phyloP scores from a whole-genome alignment of 2,329 filamentous ascomycete genomes.

The Phaeosphaeriaceae sp. region DNA sequence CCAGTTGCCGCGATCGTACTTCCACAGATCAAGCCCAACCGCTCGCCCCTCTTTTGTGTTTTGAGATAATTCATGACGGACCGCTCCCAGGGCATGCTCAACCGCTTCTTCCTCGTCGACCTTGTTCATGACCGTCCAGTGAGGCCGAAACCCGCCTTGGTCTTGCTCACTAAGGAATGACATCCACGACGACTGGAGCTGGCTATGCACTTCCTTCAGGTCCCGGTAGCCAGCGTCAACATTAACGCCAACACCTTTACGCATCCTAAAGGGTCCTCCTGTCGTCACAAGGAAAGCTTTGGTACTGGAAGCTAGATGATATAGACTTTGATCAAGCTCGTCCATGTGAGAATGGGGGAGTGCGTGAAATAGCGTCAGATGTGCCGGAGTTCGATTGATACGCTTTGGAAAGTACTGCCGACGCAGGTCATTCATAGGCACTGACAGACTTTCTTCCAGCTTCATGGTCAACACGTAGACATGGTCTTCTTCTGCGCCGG shows the following conservation, averaged over 20 bases:
- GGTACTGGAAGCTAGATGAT: conserved; percentile 35
- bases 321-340: conserved; percentile 43
- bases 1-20: conserved; percentile 53
- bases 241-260: conserved; percentile 51
- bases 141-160: conserved; percentile 47
- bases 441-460: conserved; percentile 47
- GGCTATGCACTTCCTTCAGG: conserved; percentile 44
- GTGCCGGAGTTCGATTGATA: conserved; percentile 53
- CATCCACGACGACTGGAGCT: conserved; percentile 46
- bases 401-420: conserved; percentile 51
- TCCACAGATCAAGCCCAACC: conserved; percentile 51
- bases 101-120: conserved; percentile 51
- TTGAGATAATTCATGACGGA: conserved; percentile 39
- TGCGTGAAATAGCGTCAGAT: conserved; percentile 56
- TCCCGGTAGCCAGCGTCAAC: conserved; percentile 41
- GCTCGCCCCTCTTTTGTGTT: conserved; percentile 44
- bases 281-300: conserved; percentile 48
- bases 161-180: conserved; percentile 53
- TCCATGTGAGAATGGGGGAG: conserved; percentile 50
- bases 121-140: conserved; percentile 59
- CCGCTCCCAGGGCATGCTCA: conserved; percentile 44
- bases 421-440: conserved; percentile 49
- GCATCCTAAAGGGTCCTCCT: conserved; percentile 50
- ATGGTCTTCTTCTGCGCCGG: conserved; percentile 35
- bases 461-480: conserved; percentile 55